phyloP scores from a whole-genome alignment of 2,329 filamentous ascomycete species.

The Cryphonectria carpinicola region DNA sequence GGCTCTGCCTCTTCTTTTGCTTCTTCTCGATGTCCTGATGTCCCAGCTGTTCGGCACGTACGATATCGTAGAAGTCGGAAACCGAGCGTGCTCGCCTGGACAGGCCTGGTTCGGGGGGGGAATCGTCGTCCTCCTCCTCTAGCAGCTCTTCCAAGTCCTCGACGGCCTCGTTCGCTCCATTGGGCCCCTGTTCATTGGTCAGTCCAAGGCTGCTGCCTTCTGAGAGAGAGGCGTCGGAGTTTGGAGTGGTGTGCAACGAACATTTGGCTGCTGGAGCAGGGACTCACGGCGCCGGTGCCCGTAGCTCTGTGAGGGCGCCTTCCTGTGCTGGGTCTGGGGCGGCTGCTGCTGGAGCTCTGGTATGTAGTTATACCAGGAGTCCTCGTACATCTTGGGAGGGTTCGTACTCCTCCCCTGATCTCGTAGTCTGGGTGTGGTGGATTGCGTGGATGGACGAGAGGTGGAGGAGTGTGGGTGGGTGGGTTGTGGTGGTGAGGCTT shows the following conservation, averaged over 20 bases:
- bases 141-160: constrained; percentile 61
- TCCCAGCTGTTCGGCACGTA: constrained; percentile 55
- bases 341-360: constrained; percentile 52
- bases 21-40: constrained; percentile 52
- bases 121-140: constrained; percentile 61
- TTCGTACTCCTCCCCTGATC: background rate
- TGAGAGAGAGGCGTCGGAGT: constrained; percentile 29
- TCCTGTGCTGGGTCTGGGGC: constrained; percentile 47
- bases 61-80: constrained; percentile 73
- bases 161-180: constrained; percentile 53
- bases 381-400: constrained; percentile 69
- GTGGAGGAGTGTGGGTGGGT: background rate
- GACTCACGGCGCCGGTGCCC: constrained; percentile 66
- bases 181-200: constrained; percentile 51
- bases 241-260: constrained; percentile 42
- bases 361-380: constrained; percentile 82
- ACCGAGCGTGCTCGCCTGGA: constrained; percentile 74
- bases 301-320: constrained; percentile 48
- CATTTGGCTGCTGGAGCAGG: constrained; percentile 69
- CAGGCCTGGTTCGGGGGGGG: constrained; percentile 68
- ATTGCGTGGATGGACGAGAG: background rate
- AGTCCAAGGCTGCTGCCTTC: background rate
- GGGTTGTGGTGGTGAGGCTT: constrained; percentile 10
- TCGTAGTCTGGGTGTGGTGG: constrained; percentile 7
- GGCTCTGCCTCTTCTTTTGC: constrained; percentile 41